Percentiles rank a stretch among this genome's conserved stretches.
Evolutionary conservation across 768 basidiomycete species (phyloP).

Genomic region (Psilocybe cyanescens): DNA sequence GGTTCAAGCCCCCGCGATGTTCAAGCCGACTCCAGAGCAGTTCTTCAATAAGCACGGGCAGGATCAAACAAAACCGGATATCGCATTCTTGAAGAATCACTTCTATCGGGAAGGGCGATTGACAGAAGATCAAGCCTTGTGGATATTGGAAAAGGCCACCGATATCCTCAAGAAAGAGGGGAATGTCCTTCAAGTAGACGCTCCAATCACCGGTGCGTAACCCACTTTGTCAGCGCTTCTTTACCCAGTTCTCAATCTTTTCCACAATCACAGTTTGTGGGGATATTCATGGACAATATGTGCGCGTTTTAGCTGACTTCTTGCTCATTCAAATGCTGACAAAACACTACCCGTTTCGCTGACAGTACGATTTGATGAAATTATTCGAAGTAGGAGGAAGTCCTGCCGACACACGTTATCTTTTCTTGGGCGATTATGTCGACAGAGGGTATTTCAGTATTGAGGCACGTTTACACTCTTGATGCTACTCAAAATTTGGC

Average conservation of each 20-base stretch:
- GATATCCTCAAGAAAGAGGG: constrained; percentile 83
- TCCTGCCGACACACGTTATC: constrained; percentile 91
- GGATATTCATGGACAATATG: constrained; percentile 99
- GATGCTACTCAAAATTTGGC: constrained; percentile 1
- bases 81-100: constrained; percentile 98
- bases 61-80: constrained; percentile 90
- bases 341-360: neutral
- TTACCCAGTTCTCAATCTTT: constrained; percentile 5
- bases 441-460: constrained; percentile 95
- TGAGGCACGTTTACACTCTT: constrained; percentile 55
- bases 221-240: constrained; percentile 8
- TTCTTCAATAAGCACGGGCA: constrained; percentile 78
- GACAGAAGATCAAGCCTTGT: constrained; percentile 94
- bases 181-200: constrained; percentile 93
- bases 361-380: constrained; percentile 92
- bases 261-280: constrained; percentile 72
- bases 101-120: constrained; percentile 96
- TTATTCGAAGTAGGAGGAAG: constrained; percentile 93
- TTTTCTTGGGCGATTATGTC: constrained; percentile 93
- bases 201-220: constrained; percentile 90
- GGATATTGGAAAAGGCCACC: constrained; percentile 88
- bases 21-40: constrained; percentile 88
- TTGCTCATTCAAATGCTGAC: constrained; percentile 9
- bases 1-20: constrained; percentile 99
- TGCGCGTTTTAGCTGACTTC: constrained; percentile 42